phyloP scores from a whole-genome alignment of 1,139 yeast species.

The Debaryomyces sp. region DNA sequence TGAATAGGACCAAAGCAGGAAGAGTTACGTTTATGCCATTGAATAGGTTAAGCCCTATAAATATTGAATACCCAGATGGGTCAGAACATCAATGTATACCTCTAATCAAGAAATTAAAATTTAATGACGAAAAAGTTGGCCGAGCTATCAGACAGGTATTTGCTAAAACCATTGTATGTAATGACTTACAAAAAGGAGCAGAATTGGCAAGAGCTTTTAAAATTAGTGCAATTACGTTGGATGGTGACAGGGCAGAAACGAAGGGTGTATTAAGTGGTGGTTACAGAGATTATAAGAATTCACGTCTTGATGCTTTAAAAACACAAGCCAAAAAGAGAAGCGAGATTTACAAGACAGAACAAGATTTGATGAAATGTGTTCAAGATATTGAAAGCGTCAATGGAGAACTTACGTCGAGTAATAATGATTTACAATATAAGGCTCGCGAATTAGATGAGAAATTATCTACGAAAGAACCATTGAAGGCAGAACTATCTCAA shows the following conservation, averaged over 20 bases:
- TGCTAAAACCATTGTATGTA: constrained; percentile 78
- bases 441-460: constrained; percentile 40
- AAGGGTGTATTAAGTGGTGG: constrained; percentile 92
- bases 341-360: constrained; percentile 44
- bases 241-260: constrained; percentile 87
- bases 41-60: constrained; percentile 57
- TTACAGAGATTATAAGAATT: constrained; percentile 66
- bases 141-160: constrained; percentile 78
- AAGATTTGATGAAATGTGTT: constrained; percentile 23
- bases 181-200: constrained; percentile 68
- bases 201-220: constrained; percentile 65
- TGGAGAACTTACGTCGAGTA: constrained; percentile 29
- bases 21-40: constrained; percentile 91
- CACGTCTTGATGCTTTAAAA: constrained; percentile 72
- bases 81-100: constrained; percentile 67
- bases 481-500: constrained; percentile 44
- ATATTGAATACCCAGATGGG: constrained; percentile 55
- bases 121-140: constrained; percentile 50
- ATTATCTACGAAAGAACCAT: constrained; percentile 45
- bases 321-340: constrained; percentile 53
- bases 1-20: constrained; percentile 72
- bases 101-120: constrained; percentile 70
- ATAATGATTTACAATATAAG: constrained; percentile 49
- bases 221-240: constrained; percentile 80
- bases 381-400: constrained; percentile 28